These are phyloP conservation scores for Circinella minor DNA, from an alignment of 371 early-diverging fungal species.

Conservation along the genomic window DNA sequence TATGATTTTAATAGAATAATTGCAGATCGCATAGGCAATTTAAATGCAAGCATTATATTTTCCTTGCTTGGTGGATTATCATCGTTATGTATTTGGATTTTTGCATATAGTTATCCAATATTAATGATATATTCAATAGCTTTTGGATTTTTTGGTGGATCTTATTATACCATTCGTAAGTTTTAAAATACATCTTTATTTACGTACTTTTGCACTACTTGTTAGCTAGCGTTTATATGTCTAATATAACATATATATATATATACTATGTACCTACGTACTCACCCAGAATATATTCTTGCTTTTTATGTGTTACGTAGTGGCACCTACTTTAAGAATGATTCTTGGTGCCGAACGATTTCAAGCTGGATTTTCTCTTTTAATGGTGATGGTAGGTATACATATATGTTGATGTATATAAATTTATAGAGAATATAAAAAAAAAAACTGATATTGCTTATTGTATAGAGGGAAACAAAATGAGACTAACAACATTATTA, in stretches of 20 bases:
- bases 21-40: conserved; percentile 51
- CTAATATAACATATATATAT: neutral
- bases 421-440: too few relatives aligned
- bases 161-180: conserved; percentile 33
- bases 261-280: conserved; percentile 18
- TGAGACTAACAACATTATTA: too few relatives aligned
- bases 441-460: too few relatives aligned
- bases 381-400: neutral
- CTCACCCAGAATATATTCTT: conserved; percentile 24
- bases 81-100: conserved; percentile 52
- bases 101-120: conserved; percentile 39
- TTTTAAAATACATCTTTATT: neutral
- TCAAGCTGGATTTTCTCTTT: conserved; percentile 27
- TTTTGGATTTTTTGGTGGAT: conserved; percentile 47
- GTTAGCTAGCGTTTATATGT: too few relatives aligned
- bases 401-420: too few relatives aligned
- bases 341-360: conserved; percentile 29
- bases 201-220: too few relatives aligned
- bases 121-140: conserved; percentile 39
- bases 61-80: conserved; percentile 33
- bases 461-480: too few relatives aligned
- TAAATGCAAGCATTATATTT: conserved; percentile 44
- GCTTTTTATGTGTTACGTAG: neutral
- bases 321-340: conserved; percentile 32
- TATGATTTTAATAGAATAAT: conserved; percentile 22